Evolutionary conservation across 805 yeast species (phyloP), one percentile per base, ranked within the genome.

Genomic region (Starmerella vitae): DNA sequence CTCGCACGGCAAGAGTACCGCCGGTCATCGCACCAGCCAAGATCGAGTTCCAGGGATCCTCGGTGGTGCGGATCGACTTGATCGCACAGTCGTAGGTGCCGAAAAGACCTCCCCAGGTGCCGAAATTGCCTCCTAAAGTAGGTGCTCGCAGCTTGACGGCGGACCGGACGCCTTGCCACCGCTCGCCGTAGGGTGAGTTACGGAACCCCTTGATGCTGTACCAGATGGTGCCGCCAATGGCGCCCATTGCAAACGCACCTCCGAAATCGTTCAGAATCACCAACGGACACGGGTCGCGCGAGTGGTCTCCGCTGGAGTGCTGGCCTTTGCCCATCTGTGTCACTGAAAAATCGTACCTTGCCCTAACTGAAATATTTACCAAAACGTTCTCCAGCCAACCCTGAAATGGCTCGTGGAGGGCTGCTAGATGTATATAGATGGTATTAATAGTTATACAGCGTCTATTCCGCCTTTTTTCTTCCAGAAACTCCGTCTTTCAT

Each of bases 211-310:
- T 91, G 58, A 91, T 79, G 58, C 97, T 96, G 67, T 91, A 97
- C 98, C 98, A 91, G 47, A 91, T 77, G 54, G 88, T 77, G 50
- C 99, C 99, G 67, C 98, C 98, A 56, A 91, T 81, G 53, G 76
- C 95, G 66, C 99, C 99, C 97, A 91, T 88, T 56, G 97, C 78
- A 57, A 86, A 91, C 42, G 98, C 97, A 61, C 96, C 97, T 59
- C 99, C 99, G 55, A 91, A 91, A 68, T 91, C 99, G 64, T 78
- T 88, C 50, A 91, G 67, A 50, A 91, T 84, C 43, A 91, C 96
- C 50, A 88, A 72, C 41, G 99, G 99, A 66, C 99, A 91, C 53
- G 99, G 99, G 61, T 91, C 99, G 74, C 97, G 82, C 32, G 94
- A 76, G 64, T 91, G 97, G 66, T 91, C 98, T 40, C 94, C 94